phyloP scores from a whole-genome alignment of 2,329 filamentous ascomycete genomes.

The Fusarium anguioides region DNA sequence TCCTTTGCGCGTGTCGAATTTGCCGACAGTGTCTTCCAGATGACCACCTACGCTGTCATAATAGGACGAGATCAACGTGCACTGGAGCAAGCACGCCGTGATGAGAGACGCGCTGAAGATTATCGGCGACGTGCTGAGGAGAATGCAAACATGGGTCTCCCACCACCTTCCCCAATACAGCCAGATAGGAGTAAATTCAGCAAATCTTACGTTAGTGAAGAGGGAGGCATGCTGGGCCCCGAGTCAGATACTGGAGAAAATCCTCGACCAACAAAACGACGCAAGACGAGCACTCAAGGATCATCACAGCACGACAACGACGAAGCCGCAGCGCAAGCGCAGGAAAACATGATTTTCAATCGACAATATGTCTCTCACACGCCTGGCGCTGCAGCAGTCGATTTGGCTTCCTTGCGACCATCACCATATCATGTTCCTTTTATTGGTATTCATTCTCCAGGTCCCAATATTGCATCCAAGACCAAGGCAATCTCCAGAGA shows the following conservation, averaged over 20 bases:
- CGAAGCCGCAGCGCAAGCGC: constrained; percentile 49
- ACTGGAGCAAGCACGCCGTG: constrained; percentile 63
- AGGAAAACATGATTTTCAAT: constrained; percentile 64
- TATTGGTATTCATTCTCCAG: constrained; percentile 78
- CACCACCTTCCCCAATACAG: constrained; percentile 62
- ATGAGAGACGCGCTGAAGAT: constrained; percentile 61
- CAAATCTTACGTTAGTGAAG: constrained; percentile 75
- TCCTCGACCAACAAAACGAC: constrained; percentile 59
- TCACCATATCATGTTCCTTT: constrained; percentile 72
- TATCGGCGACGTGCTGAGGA: constrained; percentile 59
- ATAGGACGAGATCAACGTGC: constrained; percentile 77
- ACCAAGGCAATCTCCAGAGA: constrained; percentile 80
- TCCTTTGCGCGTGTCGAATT: constrained; percentile 74
- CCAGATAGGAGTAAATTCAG: constrained; percentile 66
- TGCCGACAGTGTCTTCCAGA: constrained; percentile 80
- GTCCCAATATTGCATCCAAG: constrained; percentile 67
- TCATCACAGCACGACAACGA: constrained; percentile 57
- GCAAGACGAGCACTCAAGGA: constrained; percentile 58
- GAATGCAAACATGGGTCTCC: constrained; percentile 60
- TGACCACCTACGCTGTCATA: constrained; percentile 79
- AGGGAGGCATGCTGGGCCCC: constrained; percentile 74
- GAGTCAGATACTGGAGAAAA: constrained; percentile 67
- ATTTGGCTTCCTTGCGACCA: constrained; percentile 69
- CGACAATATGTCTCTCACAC: constrained; percentile 71
- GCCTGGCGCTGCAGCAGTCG: constrained; percentile 67